Evolutionary conservation across 495 filamentous ascomycete species (phyloP), one percentile per base, ranked within the genome.

Genomic region (Penicillium cinerascens): DNA sequence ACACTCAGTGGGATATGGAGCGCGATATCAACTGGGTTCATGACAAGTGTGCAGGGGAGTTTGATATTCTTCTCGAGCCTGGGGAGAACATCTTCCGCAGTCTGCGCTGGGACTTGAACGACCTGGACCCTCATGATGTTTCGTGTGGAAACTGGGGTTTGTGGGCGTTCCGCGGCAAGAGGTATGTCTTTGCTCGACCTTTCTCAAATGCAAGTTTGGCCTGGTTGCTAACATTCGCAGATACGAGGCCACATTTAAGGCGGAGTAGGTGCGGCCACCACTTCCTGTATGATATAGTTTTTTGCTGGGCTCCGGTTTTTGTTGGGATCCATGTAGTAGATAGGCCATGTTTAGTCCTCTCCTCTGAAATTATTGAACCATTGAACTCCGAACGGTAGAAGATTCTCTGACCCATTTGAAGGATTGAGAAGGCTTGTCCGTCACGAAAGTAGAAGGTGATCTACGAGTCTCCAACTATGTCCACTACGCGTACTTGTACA

Each of bases 141-240:
- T 96, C 86, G 55, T 91, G 87, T 66, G 91, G 92, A 38, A 98
- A 98, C 67, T 98, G 90, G 91, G 93, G 93, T 4, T 70, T 95
- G 16, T 98, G 92, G 91, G 90, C 85, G 25, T 97, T 98, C 74
- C 82, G 93, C 67, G 93, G 93, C 55, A 98, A 98, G 83, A 87
- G 93, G 84, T 96, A 85, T 61, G 83, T 78, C 54, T 27, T 68
- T 26, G 2, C 29, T 18, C 25, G 7, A 10, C 8, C 21, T 26
- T 43, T 46, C 13, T 36, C 13, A 37, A n/a, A 22, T 46, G 15
- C 7, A 2, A 20, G 37, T 15, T 37, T 8, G 8, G 33, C 26
- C 13, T 25, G 5, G 37, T 55, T 45, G 36, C 44, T 49, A 42
- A 63, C 39, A 22, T 43, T 13, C 44, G 41, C 42, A 76, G 73